Conservation (phyloP, 2,329 filamentous ascomycete genomes). For the Neofusicoccum laricinum region DNA sequence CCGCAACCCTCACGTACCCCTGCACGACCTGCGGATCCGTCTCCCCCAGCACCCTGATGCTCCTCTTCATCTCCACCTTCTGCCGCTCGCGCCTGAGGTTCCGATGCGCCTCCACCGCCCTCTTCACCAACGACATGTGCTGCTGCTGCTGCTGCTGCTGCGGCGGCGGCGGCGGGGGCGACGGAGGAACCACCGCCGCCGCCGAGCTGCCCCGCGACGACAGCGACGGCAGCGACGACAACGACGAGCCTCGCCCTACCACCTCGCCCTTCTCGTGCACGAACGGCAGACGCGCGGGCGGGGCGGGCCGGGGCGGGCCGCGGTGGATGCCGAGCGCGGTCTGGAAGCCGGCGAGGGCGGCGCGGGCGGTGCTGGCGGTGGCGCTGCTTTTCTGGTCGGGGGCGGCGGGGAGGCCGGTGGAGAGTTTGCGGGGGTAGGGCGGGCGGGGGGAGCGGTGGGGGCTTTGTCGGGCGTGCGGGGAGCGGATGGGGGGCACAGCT, state of each 20-base stretch:
- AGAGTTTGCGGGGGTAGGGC: neutral
- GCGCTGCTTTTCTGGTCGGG: neutral
- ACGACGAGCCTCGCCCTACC: too few relatives aligned
- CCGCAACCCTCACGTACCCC: neutral
- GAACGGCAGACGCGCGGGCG: neutral
- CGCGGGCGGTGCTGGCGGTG: neutral
- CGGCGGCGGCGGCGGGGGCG: too few relatives aligned
- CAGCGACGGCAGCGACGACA: neutral
- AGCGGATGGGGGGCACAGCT: too few relatives aligned
- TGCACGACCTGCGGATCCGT: neutral
- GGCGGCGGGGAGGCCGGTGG: neutral
- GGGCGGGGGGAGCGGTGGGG: neutral
- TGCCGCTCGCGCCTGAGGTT: neutral
- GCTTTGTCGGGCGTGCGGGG: neutral
- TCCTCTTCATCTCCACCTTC: constrained; percentile 1
- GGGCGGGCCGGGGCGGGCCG: too few relatives aligned
- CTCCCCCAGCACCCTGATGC: neutral
- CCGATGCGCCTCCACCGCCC: constrained; percentile 4
- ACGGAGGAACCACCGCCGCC: too few relatives aligned
- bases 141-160: neutral
- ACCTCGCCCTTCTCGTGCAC: neutral
- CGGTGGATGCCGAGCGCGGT: neutral
- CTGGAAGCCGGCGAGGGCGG: neutral
- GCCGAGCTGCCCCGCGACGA: neutral
- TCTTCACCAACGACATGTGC: neutral